Percentiles rank a stretch among this genome's conserved stretches.
phyloP scores from a whole-genome alignment of 768 basidiomycete species.

The Tylopilus vinaceipallidus region DNA sequence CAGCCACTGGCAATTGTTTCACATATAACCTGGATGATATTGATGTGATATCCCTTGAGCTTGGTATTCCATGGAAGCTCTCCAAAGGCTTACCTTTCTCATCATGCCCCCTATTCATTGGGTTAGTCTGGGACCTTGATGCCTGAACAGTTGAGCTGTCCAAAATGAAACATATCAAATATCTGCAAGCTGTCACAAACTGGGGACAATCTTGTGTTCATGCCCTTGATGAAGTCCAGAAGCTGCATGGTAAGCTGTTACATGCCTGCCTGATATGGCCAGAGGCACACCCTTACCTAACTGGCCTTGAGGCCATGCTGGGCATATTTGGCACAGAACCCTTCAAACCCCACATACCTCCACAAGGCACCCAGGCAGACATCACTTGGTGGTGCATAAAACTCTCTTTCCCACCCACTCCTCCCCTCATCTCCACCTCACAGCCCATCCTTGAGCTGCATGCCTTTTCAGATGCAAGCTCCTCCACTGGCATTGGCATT shows the following conservation, averaged over 20 bases:
- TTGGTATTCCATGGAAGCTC: neutral
- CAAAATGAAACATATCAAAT: neutral
- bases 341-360: conserved; percentile 22
- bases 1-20: neutral
- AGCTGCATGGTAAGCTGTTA: neutral
- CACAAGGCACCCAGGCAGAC: neutral
- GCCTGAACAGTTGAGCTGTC: neutral
- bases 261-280: conserved; percentile 35
- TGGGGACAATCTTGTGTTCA: neutral
- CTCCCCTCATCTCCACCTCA: neutral
- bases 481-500: conserved; percentile 35
- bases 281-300: conserved; percentile 17
- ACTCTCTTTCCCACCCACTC: neutral
- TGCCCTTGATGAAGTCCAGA: neutral
- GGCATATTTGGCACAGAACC: conserved; percentile 27
- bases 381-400: neutral
- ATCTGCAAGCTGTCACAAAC: neutral
- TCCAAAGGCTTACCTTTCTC: neutral
- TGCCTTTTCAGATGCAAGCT: conserved; percentile 43
- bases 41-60: neutral
- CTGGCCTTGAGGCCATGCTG: conserved; percentile 32
- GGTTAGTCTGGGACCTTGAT: conserved; percentile 17
- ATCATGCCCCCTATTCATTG: conserved; percentile 22
- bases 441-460: neutral
- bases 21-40: neutral